Conservation (phyloP, 768 basidiomycete species). For the Termitomyces sp. region DNA sequence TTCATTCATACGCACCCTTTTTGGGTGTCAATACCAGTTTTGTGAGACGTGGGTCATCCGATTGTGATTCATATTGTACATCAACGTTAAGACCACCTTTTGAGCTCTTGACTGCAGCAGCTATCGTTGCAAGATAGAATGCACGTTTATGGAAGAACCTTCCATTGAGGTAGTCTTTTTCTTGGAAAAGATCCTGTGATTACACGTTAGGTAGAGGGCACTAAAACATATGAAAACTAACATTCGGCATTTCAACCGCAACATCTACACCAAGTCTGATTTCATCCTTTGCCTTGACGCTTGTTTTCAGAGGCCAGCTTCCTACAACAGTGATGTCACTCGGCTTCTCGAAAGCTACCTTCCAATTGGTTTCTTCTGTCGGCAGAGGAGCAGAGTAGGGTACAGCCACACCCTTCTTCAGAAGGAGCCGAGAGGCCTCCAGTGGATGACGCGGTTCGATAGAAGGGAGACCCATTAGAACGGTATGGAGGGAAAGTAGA, state of each 20-base stretch:
- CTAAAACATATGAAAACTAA: constrained; percentile 27
- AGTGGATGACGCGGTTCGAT: constrained; percentile 61
- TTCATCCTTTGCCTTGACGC: constrained; percentile 67
- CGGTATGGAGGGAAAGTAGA: constrained; percentile 61
- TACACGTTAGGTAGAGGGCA: constrained; percentile 10
- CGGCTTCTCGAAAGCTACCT: constrained; percentile 75
- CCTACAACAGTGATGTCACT: constrained; percentile 74
- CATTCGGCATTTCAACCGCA: constrained; percentile 83
- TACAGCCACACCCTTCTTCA: constrained; percentile 52
- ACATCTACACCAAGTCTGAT: constrained; percentile 69
- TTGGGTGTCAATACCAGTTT: constrained; percentile 55
- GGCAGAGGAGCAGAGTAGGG: constrained; percentile 70
- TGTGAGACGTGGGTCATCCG: constrained; percentile 60
- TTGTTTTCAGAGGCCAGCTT: constrained; percentile 78
- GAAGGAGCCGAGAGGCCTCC: constrained; percentile 49
- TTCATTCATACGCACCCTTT: constrained; percentile 35
- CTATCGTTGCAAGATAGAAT: constrained; percentile 81
- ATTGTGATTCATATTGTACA: constrained; percentile 51
- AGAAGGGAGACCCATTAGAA: constrained; percentile 54
- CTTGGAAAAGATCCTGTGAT: constrained; percentile 77
- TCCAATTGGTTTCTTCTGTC: constrained; percentile 82
- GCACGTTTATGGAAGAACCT: constrained; percentile 92
- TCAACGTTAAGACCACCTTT: constrained; percentile 49
- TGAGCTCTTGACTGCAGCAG: constrained; percentile 46
- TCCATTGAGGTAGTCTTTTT: constrained; percentile 88